Evolutionary conservation across 352 stramenopile species (phyloP).

Genomic region (Globisporangium abappressorium): DNA sequence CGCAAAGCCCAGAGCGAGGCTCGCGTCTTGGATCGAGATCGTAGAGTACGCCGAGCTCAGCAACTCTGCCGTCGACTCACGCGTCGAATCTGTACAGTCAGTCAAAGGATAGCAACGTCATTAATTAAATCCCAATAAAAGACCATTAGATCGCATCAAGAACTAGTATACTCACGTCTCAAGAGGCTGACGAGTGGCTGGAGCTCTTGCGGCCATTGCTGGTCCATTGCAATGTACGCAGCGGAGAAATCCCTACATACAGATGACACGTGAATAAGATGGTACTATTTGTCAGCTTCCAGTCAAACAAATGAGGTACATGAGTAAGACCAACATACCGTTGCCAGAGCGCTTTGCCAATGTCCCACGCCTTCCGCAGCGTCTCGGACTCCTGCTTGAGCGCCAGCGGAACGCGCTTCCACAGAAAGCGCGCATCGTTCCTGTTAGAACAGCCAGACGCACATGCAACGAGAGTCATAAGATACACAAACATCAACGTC

Average conservation of each 20-base stretch:
- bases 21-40: slow-evolving; percentile 43
- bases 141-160: neutral
- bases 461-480: neutral
- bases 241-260: slow-evolving; percentile 38
- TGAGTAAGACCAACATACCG: slow-evolving; percentile 24
- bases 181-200: slow-evolving; percentile 40
- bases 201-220: slow-evolving; percentile 40
- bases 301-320: neutral
- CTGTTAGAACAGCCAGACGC: slow-evolving; percentile 12
- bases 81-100: slow-evolving; percentile 41
- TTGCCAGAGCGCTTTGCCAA: slow-evolving; percentile 67
- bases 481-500: neutral
- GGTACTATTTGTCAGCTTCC: neutral
- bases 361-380: slow-evolving; percentile 49
- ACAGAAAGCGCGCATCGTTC: slow-evolving; percentile 72
- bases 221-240: slow-evolving; percentile 55
- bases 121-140: neutral
- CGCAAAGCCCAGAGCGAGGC: slow-evolving; percentile 46
- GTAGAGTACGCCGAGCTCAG: slow-evolving; percentile 64
- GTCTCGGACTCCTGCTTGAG: slow-evolving; percentile 43
- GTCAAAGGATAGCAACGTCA: neutral
- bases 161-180: slow-evolving; percentile 33
- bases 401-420: slow-evolving; percentile 53
- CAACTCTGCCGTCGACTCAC: slow-evolving; percentile 43
- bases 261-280: neutral